Conservation (phyloP, 306 rosid species). For the Dryas drummondii region DNA sequence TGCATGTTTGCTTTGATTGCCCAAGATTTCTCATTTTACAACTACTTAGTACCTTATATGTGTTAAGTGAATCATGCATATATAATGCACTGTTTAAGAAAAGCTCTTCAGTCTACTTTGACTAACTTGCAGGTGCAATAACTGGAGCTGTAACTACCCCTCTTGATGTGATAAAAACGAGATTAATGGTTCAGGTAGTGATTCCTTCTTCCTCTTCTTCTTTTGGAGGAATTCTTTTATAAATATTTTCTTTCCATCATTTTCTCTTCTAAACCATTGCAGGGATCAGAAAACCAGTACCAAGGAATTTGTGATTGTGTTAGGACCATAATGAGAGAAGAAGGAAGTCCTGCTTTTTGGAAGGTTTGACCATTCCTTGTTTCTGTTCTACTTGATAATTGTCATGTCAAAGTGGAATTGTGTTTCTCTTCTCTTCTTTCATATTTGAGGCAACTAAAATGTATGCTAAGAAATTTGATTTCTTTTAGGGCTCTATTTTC, state of each 20-base stretch:
- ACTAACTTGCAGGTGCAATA: conserved; percentile 62
- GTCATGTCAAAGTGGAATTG: not conserved
- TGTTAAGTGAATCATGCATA: not conserved
- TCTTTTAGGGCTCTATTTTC: not conserved
- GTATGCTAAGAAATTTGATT: not conserved
- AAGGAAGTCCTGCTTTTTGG: conserved; percentile 63
- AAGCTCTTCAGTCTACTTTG: not conserved
- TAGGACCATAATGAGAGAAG: conserved; percentile 66
- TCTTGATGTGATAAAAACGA: conserved; percentile 91
- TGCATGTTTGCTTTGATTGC: not conserved
- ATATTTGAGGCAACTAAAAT: not conserved
- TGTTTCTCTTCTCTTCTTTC: not conserved
- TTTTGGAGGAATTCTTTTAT: not conserved
- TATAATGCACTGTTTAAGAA: not conserved
- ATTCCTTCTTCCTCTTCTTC: not conserved
- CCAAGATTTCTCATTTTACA: not conserved
- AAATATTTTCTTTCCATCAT: not conserved
- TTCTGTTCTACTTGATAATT: conserved; percentile 1
- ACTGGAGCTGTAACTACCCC: conserved; percentile 97
- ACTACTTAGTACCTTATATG: not conserved
- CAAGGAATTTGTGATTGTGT: conserved; percentile 69
- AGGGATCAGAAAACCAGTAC: conserved; percentile 74
- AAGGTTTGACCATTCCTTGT: conserved; percentile 45
- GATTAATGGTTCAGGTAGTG: conserved; percentile 77
- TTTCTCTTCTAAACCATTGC: conserved; percentile 5